phyloP scores from a whole-genome alignment of 805 yeast species.

The Isabelozyma gotoi region DNA sequence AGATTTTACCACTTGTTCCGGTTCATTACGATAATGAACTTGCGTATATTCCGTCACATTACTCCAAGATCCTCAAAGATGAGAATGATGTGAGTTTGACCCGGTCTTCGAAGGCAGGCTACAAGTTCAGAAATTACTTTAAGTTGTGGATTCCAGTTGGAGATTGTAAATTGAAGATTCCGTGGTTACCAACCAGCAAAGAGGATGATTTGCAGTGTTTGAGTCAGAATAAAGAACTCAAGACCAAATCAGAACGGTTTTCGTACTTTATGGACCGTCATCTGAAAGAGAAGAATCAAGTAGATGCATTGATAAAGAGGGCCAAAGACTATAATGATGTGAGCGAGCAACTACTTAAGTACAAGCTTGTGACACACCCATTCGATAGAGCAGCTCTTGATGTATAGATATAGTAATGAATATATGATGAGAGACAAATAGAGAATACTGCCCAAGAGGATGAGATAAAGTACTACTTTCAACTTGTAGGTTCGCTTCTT shows the following conservation, averaged over 20 bases:
- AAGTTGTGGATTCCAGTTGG: constrained; percentile 9
- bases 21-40: constrained; percentile 2
- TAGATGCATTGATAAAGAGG: background rate
- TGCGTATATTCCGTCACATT: background rate
- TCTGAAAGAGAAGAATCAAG: background rate
- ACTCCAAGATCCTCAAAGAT: background rate
- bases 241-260: background rate
- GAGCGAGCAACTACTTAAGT: background rate
- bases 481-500: no score
- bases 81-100: constrained; percentile 3
- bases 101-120: background rate
- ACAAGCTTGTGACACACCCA: background rate
- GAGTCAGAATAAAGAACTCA: constrained; percentile 1
- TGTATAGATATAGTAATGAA: no score
- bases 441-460: background rate
- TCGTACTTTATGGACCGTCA: background rate
- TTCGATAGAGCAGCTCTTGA: background rate
- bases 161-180: constrained; percentile 6
- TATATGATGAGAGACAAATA: background rate
- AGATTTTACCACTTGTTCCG: background rate
- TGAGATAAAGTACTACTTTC: no score
- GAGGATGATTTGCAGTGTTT: constrained; percentile 11
- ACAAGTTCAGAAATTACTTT: constrained; percentile 8
- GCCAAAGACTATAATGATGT: background rate
- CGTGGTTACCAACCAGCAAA: constrained; percentile 2